phyloP scores from a whole-genome alignment of 2,329 filamentous ascomycete genomes.

The Aspergillus udagawae region DNA sequence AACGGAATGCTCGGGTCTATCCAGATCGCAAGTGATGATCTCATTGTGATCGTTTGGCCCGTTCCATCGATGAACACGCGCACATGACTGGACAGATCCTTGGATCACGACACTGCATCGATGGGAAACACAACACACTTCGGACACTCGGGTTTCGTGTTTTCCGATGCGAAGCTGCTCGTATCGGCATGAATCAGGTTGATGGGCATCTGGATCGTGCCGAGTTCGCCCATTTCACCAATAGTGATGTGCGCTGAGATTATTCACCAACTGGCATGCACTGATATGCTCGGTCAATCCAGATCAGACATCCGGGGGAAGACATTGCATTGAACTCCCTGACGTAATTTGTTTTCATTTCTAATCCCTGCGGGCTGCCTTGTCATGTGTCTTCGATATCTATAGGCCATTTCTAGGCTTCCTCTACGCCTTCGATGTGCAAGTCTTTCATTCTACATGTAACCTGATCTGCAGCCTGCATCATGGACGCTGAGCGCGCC shows the following conservation, averaged over 20 bases:
- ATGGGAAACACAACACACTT: background rate
- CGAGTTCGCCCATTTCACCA: background rate
- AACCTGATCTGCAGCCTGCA: background rate
- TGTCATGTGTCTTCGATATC: background rate
- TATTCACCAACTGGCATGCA: background rate
- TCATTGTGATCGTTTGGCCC: conserved; percentile 4
- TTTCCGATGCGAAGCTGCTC: background rate
- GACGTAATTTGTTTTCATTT: background rate
- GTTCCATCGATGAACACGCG: background rate
- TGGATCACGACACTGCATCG: background rate
- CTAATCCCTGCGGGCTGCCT: no score
- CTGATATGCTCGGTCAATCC: background rate
- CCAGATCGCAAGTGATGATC: conserved; percentile 2
- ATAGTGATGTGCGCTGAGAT: background rate
- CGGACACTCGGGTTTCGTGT: background rate
- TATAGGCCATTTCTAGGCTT: background rate
- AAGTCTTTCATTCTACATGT: background rate
- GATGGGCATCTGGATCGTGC: background rate
- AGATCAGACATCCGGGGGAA: background rate
- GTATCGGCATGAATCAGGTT: background rate
- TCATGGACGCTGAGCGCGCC: conserved; percentile 1
- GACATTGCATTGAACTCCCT: background rate
- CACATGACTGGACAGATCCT: background rate
- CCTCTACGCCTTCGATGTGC: background rate
- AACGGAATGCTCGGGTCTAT: background rate